Conservation (phyloP, 768 basidiomycete genomes). For the Russula griseocarnosa region DNA sequence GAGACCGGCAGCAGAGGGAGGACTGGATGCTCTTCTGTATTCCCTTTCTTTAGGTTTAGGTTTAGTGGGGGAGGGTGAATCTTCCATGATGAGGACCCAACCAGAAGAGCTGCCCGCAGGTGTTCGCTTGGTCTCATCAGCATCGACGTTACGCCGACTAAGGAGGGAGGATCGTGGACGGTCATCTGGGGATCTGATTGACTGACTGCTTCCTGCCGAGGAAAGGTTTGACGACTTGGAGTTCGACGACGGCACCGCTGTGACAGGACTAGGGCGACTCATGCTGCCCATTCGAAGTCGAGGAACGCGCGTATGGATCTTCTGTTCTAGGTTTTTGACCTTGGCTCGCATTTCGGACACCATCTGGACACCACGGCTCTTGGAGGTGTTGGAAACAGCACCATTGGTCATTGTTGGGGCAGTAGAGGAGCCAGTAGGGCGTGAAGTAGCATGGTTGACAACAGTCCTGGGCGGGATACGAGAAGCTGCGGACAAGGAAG, state of each 20-base stretch:
- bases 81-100: conserved; percentile 89
- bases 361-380: conserved; percentile 86
- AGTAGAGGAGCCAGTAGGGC: conserved; percentile 35
- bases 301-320: conserved; percentile 83
- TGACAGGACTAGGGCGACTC: conserved; percentile 43
- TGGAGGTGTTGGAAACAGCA: conserved; percentile 47
- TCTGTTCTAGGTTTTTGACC: conserved; percentile 77
- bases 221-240: conserved; percentile 22
- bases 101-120: conserved; percentile 62
- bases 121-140: conserved; percentile 42
- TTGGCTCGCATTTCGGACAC: conserved; percentile 87
- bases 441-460: conserved; percentile 33
- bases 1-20: conserved; percentile 52
- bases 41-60: conserved; percentile 54
- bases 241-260: conserved; percentile 28
- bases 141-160: conserved; percentile 30
- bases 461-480: conserved; percentile 44
- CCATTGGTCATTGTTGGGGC: conserved; percentile 33
- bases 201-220: conserved; percentile 14
- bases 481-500: conserved; percentile 46
- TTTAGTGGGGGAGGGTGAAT: conserved; percentile 69
- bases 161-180: conserved; percentile 29
- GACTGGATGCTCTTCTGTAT: conserved; percentile 45
- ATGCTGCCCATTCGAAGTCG: conserved; percentile 78
- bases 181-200: conserved; percentile 36